phyloP scores from a whole-genome alignment of 129 eudicot genomes.

The Arctium minus region DNA sequence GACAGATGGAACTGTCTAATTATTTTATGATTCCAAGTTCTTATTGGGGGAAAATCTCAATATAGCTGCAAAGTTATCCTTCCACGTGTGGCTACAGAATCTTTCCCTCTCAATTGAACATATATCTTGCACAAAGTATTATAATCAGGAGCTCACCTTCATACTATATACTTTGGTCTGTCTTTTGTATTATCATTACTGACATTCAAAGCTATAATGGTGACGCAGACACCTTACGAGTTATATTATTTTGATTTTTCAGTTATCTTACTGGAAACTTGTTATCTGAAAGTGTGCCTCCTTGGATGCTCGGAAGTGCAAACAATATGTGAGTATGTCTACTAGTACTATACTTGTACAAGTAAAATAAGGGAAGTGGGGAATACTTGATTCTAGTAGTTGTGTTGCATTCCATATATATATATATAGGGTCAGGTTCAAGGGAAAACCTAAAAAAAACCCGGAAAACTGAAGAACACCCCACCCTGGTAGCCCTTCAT shows the following conservation, averaged over 20 bases:
- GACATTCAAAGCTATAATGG: not conserved
- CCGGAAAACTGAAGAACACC: too few species aligned
- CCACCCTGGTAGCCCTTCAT: too few species aligned
- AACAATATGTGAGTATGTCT: constrained; percentile 31
- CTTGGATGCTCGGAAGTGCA: constrained; percentile 38
- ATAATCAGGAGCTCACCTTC: not conserved
- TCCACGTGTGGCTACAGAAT: not conserved
- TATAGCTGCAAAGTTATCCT: not conserved
- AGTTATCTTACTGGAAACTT: constrained; percentile 52
- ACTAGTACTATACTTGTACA: not conserved
- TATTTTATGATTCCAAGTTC: not conserved
- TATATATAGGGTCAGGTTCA: not conserved
- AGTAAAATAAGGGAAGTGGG: not conserved
- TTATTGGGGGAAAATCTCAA: not conserved
- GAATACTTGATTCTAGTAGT: not conserved
- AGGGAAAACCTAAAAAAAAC: too few species aligned
- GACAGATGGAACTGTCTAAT: not conserved
- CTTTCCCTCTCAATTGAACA: not conserved
- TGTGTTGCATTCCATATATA: not conserved
- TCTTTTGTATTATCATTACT: not conserved
- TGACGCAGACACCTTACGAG: not conserved
- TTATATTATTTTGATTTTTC: constrained; percentile 1
- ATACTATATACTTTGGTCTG: not conserved
- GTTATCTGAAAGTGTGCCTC: constrained; percentile 43
- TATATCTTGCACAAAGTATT: not conserved